Evolutionary conservation across 1,139 yeast genomes (phyloP).

Genomic region (Blastobotrys elegans): DNA sequence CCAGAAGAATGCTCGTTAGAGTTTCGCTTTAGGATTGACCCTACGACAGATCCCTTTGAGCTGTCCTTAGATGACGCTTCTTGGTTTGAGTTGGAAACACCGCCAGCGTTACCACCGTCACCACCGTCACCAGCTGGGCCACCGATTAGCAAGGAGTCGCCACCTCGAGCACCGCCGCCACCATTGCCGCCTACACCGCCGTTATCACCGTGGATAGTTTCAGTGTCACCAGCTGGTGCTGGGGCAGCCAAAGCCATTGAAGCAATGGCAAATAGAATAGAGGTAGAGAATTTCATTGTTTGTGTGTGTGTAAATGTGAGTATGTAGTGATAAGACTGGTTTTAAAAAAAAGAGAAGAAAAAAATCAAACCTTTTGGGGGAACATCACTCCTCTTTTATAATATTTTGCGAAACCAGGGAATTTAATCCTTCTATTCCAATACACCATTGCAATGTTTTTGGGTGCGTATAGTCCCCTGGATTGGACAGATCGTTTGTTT

Average conservation of each 20-base stretch:
- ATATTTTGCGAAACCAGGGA: neutral
- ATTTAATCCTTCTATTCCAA: no score
- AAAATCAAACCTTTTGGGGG: no score
- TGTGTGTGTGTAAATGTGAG: neutral
- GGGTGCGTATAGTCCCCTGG: no score
- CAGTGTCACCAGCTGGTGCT: slow-evolving; percentile 3
- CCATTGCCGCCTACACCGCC: slow-evolving; percentile 7
- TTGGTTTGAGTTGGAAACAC: slow-evolving; percentile 4
- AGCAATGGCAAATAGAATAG: slow-evolving; percentile 3
- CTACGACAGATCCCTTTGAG: neutral
- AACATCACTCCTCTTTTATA: neutral
- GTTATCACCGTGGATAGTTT: slow-evolving; percentile 2
- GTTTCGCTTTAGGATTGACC: slow-evolving; percentile 1
- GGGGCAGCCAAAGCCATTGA: slow-evolving; percentile 29
- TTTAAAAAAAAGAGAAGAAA: no score
- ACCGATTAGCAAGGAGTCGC: neutral
- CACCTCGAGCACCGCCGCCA: neutral
- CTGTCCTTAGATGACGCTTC: neutral
- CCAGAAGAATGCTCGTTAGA: no score
- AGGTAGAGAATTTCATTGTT: slow-evolving; percentile 3
- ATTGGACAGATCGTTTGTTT: no score
- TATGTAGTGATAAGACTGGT: no score
- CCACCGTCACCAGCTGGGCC: slow-evolving; percentile 2
- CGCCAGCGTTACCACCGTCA: slow-evolving; percentile 7
- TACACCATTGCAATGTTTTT: no score